These are phyloP conservation scores for Emmonsiellopsis sp. DNA, from an alignment of 2,329 filamentous ascomycete genomes.

Conservation along the genomic window DNA sequence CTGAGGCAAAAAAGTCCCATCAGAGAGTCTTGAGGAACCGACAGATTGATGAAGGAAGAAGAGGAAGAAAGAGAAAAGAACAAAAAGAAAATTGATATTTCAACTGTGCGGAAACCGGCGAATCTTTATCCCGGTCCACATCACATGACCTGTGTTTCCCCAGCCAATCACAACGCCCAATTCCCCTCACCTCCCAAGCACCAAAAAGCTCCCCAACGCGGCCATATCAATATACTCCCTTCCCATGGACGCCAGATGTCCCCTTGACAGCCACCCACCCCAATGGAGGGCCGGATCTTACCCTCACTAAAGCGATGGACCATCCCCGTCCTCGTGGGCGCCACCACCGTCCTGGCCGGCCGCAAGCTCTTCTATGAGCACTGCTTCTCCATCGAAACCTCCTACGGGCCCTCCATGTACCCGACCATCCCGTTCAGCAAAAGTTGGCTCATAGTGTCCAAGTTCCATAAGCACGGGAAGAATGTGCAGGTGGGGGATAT, in stretches of 20 bases:
- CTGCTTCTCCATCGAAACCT: slow-evolving; percentile 50
- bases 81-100: neutral
- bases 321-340: slow-evolving; percentile 22
- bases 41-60: neutral
- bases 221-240: neutral
- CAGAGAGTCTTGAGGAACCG: neutral
- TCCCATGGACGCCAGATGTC: slow-evolving; percentile 9
- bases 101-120: neutral
- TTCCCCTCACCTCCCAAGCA: neutral
- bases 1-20: neutral
- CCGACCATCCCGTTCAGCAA: slow-evolving; percentile 65
- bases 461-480: slow-evolving; percentile 60
- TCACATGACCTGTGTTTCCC: neutral
- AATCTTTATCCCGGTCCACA: neutral
- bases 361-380: slow-evolving; percentile 43
- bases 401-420: slow-evolving; percentile 76
- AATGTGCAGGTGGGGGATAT: slow-evolving; percentile 70
- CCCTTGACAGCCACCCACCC: neutral
- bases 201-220: neutral
- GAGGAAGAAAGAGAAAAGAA: neutral
- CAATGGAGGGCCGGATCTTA: neutral
- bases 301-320: slow-evolving; percentile 5
- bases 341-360: slow-evolving; percentile 26
- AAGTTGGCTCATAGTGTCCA: slow-evolving; percentile 61
- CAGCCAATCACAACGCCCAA: neutral